Evolutionary conservation across 2,329 filamentous ascomycete species (phyloP).

Genomic region (Tolypocladium capitatum): DNA sequence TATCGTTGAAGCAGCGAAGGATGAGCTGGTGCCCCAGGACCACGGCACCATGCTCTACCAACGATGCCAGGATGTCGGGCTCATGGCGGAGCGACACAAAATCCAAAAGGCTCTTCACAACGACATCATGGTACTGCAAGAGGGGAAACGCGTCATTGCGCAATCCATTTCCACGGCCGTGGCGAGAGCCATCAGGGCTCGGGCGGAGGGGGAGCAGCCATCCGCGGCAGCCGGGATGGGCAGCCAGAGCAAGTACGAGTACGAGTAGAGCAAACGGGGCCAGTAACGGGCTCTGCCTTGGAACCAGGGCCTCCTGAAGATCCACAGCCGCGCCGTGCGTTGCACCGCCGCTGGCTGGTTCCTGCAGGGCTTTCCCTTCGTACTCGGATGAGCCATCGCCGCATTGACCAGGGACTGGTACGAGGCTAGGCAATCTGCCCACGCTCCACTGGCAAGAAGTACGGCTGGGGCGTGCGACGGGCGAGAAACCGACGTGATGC

Average conservation of each 20-base stretch:
- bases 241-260: not conserved
- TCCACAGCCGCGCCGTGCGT: not conserved
- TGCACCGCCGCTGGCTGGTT: not conserved
- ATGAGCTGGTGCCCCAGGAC: slow-evolving; percentile 43
- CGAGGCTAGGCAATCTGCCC: not conserved
- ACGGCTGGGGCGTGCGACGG: slow-evolving; percentile 3
- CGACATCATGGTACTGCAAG: slow-evolving; percentile 34
- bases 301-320: not conserved
- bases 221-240: not conserved
- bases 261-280: not conserved
- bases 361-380: not conserved
- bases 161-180: slow-evolving; percentile 23
- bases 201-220: not conserved
- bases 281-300: not conserved
- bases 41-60: slow-evolving; percentile 33
- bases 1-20: slow-evolving; percentile 42
- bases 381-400: not conserved
- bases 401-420: not conserved
- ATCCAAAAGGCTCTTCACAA: slow-evolving; percentile 42
- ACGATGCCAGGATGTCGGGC: slow-evolving; percentile 32
- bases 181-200: slow-evolving; percentile 2
- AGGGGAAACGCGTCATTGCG: slow-evolving; percentile 30
- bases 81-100: slow-evolving; percentile 30
- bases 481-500: not conserved
- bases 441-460: slow-evolving; percentile 1